phyloP scores from a whole-genome alignment of 2,329 filamentous ascomycete species.

The Diplodia sapinea region DNA sequence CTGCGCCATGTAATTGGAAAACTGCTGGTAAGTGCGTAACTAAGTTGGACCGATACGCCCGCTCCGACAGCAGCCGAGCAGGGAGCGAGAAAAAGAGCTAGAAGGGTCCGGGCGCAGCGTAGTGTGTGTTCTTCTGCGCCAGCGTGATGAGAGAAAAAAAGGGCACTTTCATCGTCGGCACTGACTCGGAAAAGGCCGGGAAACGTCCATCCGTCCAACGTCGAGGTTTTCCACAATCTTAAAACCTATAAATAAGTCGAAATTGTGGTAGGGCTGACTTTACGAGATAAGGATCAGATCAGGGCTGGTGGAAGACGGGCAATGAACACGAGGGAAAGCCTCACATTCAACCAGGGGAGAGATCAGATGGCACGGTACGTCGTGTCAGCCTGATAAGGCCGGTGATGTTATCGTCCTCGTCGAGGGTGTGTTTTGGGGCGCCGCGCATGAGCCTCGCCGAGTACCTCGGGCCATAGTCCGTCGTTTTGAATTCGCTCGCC shows the following conservation, averaged over 20 bases:
- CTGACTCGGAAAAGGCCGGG: neutral
- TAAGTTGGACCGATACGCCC: neutral
- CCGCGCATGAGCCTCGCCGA: neutral
- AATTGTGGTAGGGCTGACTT: neutral
- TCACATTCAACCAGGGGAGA: neutral
- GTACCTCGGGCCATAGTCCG: neutral
- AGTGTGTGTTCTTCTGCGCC: neutral
- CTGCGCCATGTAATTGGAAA: conserved; percentile 1
- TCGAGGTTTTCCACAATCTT: neutral
- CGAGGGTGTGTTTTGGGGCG: conserved; percentile 1
- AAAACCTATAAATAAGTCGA: neutral
- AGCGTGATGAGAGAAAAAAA: neutral
- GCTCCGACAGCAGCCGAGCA: neutral
- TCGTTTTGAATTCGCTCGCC: neutral
- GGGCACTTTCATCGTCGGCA: neutral
- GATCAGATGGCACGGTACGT: neutral
- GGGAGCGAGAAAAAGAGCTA: neutral
- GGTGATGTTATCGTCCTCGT: neutral
- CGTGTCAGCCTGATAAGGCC: neutral
- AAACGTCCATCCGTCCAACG: neutral
- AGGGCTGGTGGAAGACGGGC: neutral
- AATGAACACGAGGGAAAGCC: neutral
- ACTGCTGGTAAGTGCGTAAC: neutral
- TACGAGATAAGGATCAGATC: neutral
- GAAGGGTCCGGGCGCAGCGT: neutral